phyloP scores from a whole-genome alignment of 2,329 filamentous ascomycete genomes.

The Whalleya microplaca region DNA sequence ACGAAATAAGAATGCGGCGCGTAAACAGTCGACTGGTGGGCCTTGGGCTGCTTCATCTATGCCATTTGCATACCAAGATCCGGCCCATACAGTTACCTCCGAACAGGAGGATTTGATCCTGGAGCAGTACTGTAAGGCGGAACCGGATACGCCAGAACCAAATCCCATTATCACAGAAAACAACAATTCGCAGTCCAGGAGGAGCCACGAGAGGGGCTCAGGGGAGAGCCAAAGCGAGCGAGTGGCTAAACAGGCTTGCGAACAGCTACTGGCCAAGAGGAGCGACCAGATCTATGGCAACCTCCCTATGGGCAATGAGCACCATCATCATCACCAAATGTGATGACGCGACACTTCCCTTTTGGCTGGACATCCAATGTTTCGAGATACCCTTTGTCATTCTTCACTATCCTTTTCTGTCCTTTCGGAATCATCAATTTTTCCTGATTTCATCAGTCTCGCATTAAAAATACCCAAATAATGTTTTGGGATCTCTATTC shows the following conservation, averaged over 20 bases:
- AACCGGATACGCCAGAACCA: conserved; percentile 24
- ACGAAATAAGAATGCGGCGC: conserved; percentile 40
- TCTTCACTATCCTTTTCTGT: not conserved
- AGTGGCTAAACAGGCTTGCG: conserved; percentile 44
- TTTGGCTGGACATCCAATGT: not conserved
- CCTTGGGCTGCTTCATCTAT: conserved; percentile 21
- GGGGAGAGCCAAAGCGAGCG: conserved; percentile 38
- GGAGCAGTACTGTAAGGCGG: conserved; percentile 33
- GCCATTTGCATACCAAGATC: conserved; percentile 22
- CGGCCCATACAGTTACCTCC: conserved; percentile 31
- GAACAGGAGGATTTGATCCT: conserved; percentile 40
- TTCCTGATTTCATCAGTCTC: no score
- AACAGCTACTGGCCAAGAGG: conserved; percentile 35
- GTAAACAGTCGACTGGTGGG: conserved; percentile 23
- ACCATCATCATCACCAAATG: conserved; percentile 19
- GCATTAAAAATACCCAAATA: no score
- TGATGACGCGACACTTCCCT: not conserved
- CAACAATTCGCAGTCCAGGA: conserved; percentile 20
- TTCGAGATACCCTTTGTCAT: not conserved
- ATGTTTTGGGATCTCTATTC: no score
- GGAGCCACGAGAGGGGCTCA: conserved; percentile 21
- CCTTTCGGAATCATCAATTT: no score
- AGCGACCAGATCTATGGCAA: conserved; percentile 30
- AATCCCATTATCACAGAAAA: conserved; percentile 27
- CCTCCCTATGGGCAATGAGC: conserved; percentile 7